Evolutionary conservation across 1,139 yeast genomes (phyloP).

Genomic region (Ogataea hybrid): DNA sequence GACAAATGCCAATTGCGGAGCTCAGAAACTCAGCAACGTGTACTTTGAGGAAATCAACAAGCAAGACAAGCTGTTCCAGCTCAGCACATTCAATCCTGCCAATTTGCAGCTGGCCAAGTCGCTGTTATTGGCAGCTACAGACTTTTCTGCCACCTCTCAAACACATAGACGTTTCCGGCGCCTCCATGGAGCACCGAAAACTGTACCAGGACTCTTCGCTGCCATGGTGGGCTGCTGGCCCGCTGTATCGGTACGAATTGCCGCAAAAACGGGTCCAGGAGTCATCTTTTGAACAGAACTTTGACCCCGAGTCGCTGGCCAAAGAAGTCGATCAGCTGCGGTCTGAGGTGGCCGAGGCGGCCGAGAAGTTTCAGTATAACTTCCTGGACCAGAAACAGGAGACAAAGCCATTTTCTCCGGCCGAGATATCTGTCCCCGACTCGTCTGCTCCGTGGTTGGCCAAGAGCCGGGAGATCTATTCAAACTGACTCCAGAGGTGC

Average conservation of each 20-base stretch:
- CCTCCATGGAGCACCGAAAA: too few species aligned
- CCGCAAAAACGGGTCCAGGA: constrained; percentile 15
- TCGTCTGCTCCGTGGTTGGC: not conserved
- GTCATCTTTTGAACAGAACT: constrained; percentile 11
- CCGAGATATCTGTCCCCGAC: not conserved
- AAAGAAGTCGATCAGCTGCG: constrained; percentile 20
- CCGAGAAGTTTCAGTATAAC: constrained; percentile 27
- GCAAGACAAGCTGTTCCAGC: too few species aligned
- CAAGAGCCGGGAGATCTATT: constrained; percentile 2
- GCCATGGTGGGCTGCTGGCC: constrained; percentile 30
- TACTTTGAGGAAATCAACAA: too few species aligned
- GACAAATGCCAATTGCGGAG: constrained; percentile 23
- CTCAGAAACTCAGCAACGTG: constrained; percentile 29
- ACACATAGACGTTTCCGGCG: too few species aligned
- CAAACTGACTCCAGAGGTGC: constrained; percentile 4
- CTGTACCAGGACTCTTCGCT: constrained; percentile 21
- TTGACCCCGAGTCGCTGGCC: constrained; percentile 17
- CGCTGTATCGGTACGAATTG: constrained; percentile 21
- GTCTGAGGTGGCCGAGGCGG: constrained; percentile 22
- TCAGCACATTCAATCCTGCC: too few species aligned
- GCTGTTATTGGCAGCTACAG: too few species aligned
- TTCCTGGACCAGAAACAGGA: constrained; percentile 18
- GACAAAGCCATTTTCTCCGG: not conserved
- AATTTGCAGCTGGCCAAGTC: too few species aligned
- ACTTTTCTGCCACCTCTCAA: too few species aligned